Conservation (phyloP, 2,329 filamentous ascomycete genomes). For the Exophiala phaeomuriformis region DNA sequence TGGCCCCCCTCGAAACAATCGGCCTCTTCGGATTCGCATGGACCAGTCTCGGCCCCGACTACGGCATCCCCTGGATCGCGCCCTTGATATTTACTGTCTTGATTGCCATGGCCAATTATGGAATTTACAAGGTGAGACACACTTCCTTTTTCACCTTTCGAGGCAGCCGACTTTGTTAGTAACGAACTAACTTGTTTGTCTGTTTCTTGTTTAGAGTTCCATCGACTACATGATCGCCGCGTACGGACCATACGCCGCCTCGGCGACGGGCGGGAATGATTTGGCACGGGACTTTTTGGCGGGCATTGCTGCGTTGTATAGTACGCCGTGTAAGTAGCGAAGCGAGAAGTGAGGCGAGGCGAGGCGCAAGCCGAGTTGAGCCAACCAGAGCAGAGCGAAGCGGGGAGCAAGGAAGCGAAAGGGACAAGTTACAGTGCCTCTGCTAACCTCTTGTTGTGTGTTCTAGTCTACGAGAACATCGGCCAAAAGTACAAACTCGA, state of each 20-base stretch:
- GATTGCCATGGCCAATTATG: slow-evolving; percentile 56
- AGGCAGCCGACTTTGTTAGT: slow-evolving; percentile 43
- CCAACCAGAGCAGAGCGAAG: too few relatives aligned
- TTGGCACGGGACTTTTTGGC: slow-evolving; percentile 58
- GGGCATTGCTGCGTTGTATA: slow-evolving; percentile 54
- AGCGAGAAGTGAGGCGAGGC: too few relatives aligned
- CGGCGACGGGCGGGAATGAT: slow-evolving; percentile 59
- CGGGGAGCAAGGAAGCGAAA: too few relatives aligned
- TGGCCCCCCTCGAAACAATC: slow-evolving; percentile 51
- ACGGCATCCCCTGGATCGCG: slow-evolving; percentile 51
- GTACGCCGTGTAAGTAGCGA: slow-evolving; percentile 41
- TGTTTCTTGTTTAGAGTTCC: slow-evolving; percentile 41
- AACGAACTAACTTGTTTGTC: neutral
- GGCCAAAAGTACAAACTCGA: slow-evolving; percentile 33
- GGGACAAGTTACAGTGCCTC: neutral
- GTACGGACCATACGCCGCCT: slow-evolving; percentile 58
- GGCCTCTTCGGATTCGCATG: slow-evolving; percentile 57
- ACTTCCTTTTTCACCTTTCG: slow-evolving; percentile 19
- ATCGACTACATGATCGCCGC: slow-evolving; percentile 63
- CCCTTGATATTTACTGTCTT: slow-evolving; percentile 53
- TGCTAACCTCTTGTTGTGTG: neutral
- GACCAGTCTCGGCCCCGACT: slow-evolving; percentile 48
- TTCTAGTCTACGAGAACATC: slow-evolving; percentile 43
- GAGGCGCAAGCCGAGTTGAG: too few relatives aligned
- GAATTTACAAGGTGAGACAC: slow-evolving; percentile 24